Conservation (phyloP, 2,329 filamentous ascomycete genomes). For the Emergomyces pasteurianus region DNA sequence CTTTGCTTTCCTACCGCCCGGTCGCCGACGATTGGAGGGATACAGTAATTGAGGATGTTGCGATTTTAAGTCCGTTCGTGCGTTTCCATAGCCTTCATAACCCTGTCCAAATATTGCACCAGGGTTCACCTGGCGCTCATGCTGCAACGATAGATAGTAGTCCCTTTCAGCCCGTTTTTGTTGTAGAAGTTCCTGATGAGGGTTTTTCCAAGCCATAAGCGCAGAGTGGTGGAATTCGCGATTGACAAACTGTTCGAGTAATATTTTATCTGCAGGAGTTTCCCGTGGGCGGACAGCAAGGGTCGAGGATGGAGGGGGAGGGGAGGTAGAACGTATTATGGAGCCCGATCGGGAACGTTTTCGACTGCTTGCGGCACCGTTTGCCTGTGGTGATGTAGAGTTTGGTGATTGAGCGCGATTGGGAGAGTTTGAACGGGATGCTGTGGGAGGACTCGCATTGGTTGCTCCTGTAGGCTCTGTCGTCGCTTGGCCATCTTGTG, state of each 20-base stretch:
- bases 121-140: constrained; percentile 45
- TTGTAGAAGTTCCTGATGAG: constrained; percentile 46
- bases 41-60: constrained; percentile 63
- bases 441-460: constrained; percentile 9
- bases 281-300: constrained; percentile 27
- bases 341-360: constrained; percentile 51
- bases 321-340: constrained; percentile 32
- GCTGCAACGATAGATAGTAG: constrained; percentile 56
- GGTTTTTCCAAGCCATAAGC: constrained; percentile 39
- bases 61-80: constrained; percentile 59
- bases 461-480: neutral
- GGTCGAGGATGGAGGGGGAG: constrained; percentile 18
- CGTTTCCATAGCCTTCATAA: constrained; percentile 83
- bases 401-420: constrained; percentile 17
- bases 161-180: constrained; percentile 56
- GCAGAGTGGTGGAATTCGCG: constrained; percentile 51
- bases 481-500: constrained; percentile 20
- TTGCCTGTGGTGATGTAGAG: constrained; percentile 29
- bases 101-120: constrained; percentile 55
- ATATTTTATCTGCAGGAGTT: constrained; percentile 36
- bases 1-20: constrained; percentile 63
- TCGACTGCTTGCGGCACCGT: constrained; percentile 39
- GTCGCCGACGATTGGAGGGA: constrained; percentile 61
- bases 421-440: constrained; percentile 20
- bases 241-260: constrained; percentile 53